Conservation (phyloP, 805 yeast genomes). For the Cyberlindnera xylosilytica region DNA sequence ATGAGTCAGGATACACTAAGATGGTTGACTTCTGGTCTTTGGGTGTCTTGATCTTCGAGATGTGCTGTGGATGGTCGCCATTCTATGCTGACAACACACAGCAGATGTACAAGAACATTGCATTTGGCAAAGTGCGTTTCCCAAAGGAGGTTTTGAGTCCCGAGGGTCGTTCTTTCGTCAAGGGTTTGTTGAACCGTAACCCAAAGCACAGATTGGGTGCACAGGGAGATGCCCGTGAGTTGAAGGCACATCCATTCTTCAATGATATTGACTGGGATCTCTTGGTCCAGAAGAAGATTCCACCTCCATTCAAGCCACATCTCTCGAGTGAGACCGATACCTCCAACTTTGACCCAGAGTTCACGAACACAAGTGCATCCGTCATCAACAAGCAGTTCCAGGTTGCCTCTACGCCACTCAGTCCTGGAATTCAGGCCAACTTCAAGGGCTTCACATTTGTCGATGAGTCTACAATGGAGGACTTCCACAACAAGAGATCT, state of each 20-base stretch:
- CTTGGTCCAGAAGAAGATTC: constrained; percentile 72
- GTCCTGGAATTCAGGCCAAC: constrained; percentile 94
- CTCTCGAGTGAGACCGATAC: constrained; percentile 89
- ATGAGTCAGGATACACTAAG: constrained; percentile 94
- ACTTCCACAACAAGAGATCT: constrained; percentile 50
- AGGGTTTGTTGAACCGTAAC: constrained; percentile 90
- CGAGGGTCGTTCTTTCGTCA: constrained; percentile 94
- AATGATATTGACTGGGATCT: constrained; percentile 88
- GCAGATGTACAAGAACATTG: constrained; percentile 98
- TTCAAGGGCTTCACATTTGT: constrained; percentile 97
- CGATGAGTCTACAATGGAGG: constrained; percentile 90
- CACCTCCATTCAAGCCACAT: constrained; percentile 97
- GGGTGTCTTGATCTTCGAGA: constrained; percentile 94
- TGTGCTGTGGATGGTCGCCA: constrained; percentile 99
- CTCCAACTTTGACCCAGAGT: constrained; percentile 96
- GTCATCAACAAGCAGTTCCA: constrained; percentile 66
- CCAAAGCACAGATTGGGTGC: constrained; percentile 96
- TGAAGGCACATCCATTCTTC: constrained; percentile 90
- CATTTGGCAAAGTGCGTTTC: constrained; percentile 95
- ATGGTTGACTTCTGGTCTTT: constrained; percentile 99
- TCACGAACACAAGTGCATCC: constrained; percentile 87
- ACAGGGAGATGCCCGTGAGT: constrained; percentile 84
- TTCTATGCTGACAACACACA: constrained; percentile 97
- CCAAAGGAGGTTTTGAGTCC: constrained; percentile 92
- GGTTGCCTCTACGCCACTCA: constrained; percentile 66